Conservation (phyloP, 179 eudicot species). For the Corrigiola litoralis region DNA sequence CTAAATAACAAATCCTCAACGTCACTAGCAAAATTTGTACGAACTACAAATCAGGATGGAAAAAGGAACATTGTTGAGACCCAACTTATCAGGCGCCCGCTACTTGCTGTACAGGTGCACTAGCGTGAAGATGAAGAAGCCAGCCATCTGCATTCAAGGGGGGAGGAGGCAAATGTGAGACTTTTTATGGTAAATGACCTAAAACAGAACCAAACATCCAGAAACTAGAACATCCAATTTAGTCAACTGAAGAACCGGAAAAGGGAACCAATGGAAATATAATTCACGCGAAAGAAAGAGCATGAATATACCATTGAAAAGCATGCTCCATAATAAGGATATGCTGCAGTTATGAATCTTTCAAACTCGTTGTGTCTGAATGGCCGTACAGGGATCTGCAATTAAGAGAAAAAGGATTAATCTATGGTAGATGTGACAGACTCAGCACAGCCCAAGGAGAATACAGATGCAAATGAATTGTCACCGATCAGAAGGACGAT, state of each 20-base stretch:
- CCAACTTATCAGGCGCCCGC: not conserved
- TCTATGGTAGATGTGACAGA: not conserved
- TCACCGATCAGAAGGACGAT: not conserved
- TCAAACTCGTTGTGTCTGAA: constrained; percentile 90
- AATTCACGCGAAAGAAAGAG: not conserved
- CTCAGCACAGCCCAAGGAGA: not conserved
- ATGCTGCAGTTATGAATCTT: constrained; percentile 80
- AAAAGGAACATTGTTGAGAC: constrained; percentile 1
- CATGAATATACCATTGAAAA: constrained; percentile 53
- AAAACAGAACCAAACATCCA: not conserved
- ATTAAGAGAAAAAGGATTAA: not conserved
- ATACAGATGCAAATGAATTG: not conserved
- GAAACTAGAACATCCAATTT: not conserved
- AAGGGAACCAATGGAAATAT: not conserved
- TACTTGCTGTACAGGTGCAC: constrained; percentile 35
- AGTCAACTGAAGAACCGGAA: not conserved
- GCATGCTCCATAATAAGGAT: constrained; percentile 86
- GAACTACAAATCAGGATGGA: not conserved
- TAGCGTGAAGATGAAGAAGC: constrained; percentile 28
- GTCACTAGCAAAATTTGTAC: not conserved
- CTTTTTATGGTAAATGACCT: not conserved
- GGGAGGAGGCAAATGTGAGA: not conserved
- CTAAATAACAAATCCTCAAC: too few species aligned
- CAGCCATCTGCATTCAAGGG: constrained; percentile 27
- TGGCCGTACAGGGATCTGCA: constrained; percentile 95